Conservation (phyloP, 202 grass and related monocot species). For the Carex arenaria region DNA sequence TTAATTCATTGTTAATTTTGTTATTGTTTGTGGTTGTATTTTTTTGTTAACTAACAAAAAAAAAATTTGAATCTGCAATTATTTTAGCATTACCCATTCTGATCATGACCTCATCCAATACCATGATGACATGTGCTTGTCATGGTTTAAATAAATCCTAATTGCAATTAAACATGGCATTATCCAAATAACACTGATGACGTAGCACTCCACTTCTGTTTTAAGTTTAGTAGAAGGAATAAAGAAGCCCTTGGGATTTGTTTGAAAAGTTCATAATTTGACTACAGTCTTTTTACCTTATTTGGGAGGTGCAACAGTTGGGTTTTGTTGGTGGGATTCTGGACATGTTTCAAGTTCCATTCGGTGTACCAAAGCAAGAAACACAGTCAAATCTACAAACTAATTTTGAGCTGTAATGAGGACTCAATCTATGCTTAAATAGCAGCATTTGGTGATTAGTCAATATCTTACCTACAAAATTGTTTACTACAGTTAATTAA, state of each 20-base stretch:
- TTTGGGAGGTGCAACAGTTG: conserved; percentile 4
- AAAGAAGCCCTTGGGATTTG: not conserved
- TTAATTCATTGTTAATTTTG: not conserved
- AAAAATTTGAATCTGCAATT: not conserved
- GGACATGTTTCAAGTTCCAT: not conserved
- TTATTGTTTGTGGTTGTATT: not conserved
- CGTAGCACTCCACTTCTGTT: not conserved
- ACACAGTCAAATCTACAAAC: not conserved
- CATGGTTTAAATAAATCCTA: not conserved
- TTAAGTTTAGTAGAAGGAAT: not conserved
- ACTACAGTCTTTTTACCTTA: not conserved
- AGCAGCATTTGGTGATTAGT: conserved; percentile 4
- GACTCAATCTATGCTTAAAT: not conserved
- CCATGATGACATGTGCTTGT: not conserved
- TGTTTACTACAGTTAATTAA: not conserved
- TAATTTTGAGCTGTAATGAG: not conserved
- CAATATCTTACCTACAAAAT: not conserved
- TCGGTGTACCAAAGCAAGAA: not conserved
- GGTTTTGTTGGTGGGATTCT: not conserved
- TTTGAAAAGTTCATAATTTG: not conserved
- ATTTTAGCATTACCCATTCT: not conserved
- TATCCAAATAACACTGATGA: not conserved
- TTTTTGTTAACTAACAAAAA: not conserved
- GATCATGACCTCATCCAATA: not conserved
- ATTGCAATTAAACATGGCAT: not conserved